Percentiles rank a stretch among this genome's conserved stretches.
phyloP scores from a whole-genome alignment of 495 filamentous ascomycete species.

The Evernia prunastri region DNA sequence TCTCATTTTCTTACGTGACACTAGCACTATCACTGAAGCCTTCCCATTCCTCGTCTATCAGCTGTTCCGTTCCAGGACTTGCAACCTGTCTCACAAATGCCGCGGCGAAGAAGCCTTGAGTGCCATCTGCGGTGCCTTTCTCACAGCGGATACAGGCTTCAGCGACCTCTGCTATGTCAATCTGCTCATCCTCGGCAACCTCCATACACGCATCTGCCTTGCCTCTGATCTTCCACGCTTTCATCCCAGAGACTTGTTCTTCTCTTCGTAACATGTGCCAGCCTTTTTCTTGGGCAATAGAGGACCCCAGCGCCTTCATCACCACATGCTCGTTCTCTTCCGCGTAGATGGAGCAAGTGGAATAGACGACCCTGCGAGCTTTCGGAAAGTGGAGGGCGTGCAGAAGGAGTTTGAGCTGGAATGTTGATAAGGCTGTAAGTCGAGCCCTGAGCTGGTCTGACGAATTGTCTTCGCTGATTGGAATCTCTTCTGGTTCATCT shows the following conservation, averaged over 20 bases:
- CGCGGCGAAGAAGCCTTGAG: conserved; percentile 67
- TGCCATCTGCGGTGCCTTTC: conserved; percentile 71
- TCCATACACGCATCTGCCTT: conserved; percentile 33
- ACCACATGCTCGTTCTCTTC: conserved; percentile 89
- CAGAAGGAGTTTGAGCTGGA: conserved; percentile 69
- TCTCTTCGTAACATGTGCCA: conserved; percentile 69
- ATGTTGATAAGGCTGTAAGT: conserved; percentile 62
- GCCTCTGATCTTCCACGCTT: conserved; percentile 66
- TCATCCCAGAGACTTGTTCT: conserved; percentile 64
- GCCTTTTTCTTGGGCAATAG: conserved; percentile 57
- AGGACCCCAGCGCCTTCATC: conserved; percentile 54
- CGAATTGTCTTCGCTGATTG: neutral
- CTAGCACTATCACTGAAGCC: conserved; percentile 32
- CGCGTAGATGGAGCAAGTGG: conserved; percentile 81
- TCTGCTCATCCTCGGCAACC: conserved; percentile 18
- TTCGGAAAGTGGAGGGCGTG: conserved; percentile 78
- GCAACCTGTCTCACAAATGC: conserved; percentile 52
- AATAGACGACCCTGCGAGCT: conserved; percentile 77
- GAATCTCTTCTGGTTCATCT: conserved; percentile 8
- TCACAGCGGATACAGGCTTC: conserved; percentile 77
- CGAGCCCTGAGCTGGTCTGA: conserved; percentile 39
- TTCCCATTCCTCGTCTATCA: conserved; percentile 37
- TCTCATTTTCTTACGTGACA: neutral
- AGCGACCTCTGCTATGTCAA: conserved; percentile 46
- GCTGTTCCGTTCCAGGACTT: conserved; percentile 11